Evolutionary conservation across 2,329 filamentous ascomycete species (phyloP), one percentile per base, ranked within the genome.

Genomic region (Chrysoporthe cubensis): DNA sequence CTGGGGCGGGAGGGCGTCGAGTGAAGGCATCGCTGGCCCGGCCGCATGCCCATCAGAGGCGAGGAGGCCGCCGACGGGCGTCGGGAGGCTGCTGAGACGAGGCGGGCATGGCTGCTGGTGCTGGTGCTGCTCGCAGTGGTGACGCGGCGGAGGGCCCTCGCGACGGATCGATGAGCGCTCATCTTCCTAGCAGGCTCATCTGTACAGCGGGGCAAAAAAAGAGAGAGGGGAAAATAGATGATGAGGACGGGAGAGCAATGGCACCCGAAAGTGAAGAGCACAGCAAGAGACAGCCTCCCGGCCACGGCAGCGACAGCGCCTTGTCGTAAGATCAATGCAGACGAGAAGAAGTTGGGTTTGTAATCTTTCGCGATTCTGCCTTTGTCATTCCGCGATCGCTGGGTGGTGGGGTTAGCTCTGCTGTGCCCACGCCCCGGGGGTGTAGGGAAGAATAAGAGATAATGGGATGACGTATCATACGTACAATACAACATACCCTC

Each of bases 1-100:
- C 77, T 76, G 4, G 13, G 16, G 4, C 70, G 71, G 1, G 72
- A 18, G 1, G 71, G 60, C 4, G 52, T 61, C 16, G 71, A 69
- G 63, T 76, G 74, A 34, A 79, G 62, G 6, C 66, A 68, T 68
- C 68, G 43, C 21, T 61, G 64, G 26, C 40, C 21, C 40, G 54
- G 37, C 2, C 16, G 18, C 18, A 18, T 14, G 14, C 32, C 16
- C 14, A 21, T 43, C 32, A 42, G n/a, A 21, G 9, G 57, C 37
- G 62, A 61, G 37, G 34, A 3, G 18, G 40, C n/a, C 46, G 59
- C 37, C 50, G 59, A 18, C 14, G 50, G 2, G 61, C 32, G 48
- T 42, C 44, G 54, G 2, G 58, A 18, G 50, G 42, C n/a, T 44
- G 59, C 43, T n/a, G 43, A 46, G 59, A 40, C 63, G 26, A 59